These are phyloP conservation scores for Sphagnum magellanicum DNA, from an alignment of 228 moss, liverwort and hornwort species.

Conservation along the genomic window DNA sequence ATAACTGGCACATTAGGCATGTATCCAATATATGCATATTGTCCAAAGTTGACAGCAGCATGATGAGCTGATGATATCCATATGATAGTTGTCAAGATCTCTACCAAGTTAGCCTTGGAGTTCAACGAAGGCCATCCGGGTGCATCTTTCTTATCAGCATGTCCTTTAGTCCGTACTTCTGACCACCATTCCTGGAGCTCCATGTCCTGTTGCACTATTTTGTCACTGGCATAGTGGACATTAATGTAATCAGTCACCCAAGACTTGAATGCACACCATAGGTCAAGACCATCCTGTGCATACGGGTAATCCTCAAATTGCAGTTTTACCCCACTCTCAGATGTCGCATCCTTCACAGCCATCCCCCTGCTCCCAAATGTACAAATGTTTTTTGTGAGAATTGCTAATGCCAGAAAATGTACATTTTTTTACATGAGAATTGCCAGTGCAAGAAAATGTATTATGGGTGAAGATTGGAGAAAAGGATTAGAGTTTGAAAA, in stretches of 20 bases:
- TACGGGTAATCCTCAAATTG: constrained; percentile 48
- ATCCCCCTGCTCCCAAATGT: constrained; percentile 36
- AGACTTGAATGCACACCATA: constrained; percentile 42
- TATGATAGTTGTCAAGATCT: constrained; percentile 38
- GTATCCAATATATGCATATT: constrained; percentile 37
- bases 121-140: constrained; percentile 38
- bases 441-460: too few species aligned
- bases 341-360: constrained; percentile 31
- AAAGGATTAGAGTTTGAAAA: too few species aligned
- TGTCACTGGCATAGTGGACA: constrained; percentile 32
- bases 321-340: constrained; percentile 29
- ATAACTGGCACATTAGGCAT: constrained; percentile 36
- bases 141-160: constrained; percentile 48
- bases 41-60: constrained; percentile 60
- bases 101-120: constrained; percentile 19
- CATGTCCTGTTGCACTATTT: constrained; percentile 16
- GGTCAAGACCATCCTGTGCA: constrained; percentile 43
- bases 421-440: too few species aligned
- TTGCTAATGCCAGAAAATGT: too few species aligned
- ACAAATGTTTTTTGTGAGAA: too few species aligned
- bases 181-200: constrained; percentile 64
- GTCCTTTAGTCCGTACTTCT: constrained; percentile 35
- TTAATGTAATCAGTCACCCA: constrained; percentile 41
- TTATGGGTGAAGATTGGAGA: too few species aligned
- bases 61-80: constrained; percentile 48